A percentile compares a stretch with the other conserved stretches of the same genome.
phyloP scores from a whole-genome alignment of 2,329 filamentous ascomycete species.

The Cladosporium austrohemisphaericum region DNA sequence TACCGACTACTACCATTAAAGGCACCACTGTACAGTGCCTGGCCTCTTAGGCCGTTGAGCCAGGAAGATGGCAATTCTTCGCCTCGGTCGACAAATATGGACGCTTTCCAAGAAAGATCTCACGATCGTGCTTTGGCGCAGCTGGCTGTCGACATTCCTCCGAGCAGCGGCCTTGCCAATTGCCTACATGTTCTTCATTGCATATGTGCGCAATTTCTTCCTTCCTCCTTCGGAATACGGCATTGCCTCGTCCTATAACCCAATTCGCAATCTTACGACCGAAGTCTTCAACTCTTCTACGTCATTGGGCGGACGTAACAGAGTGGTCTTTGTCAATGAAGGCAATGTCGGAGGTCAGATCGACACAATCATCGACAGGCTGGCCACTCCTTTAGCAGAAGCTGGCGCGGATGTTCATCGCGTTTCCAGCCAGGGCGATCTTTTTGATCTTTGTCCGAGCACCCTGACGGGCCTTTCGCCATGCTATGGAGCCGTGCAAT shows the following conservation, averaged over 20 bases:
- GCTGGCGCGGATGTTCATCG: slow-evolving; percentile 56
- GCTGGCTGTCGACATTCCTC: slow-evolving; percentile 12
- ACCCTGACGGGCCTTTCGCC: slow-evolving; percentile 58
- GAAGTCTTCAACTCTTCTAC: slow-evolving; percentile 59
- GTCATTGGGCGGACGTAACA: slow-evolving; percentile 57
- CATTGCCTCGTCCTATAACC: slow-evolving; percentile 51
- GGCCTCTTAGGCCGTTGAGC: too few relatives aligned
- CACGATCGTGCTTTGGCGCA: slow-evolving; percentile 12
- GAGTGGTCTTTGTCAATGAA: slow-evolving; percentile 72
- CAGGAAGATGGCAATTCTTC: not conserved
- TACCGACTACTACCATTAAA: too few relatives aligned
- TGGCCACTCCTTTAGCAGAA: slow-evolving; percentile 54
- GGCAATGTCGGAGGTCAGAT: slow-evolving; percentile 65
- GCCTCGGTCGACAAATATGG: slow-evolving; percentile 13
- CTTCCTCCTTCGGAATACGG: slow-evolving; percentile 71
- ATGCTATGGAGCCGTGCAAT: slow-evolving; percentile 72
- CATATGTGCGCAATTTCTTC: slow-evolving; percentile 68
- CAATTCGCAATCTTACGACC: slow-evolving; percentile 53
- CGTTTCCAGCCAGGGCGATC: slow-evolving; percentile 53
- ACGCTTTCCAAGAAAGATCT: slow-evolving; percentile 10
- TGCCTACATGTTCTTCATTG: slow-evolving; percentile 42
- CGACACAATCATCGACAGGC: slow-evolving; percentile 60
- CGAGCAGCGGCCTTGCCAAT: slow-evolving; percentile 10
- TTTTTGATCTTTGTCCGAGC: slow-evolving; percentile 60
- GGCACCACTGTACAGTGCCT: too few relatives aligned